Evolutionary conservation across 1,284 basidiomycete genomes (phyloP).

Genomic region (Sutorius eximius): DNA sequence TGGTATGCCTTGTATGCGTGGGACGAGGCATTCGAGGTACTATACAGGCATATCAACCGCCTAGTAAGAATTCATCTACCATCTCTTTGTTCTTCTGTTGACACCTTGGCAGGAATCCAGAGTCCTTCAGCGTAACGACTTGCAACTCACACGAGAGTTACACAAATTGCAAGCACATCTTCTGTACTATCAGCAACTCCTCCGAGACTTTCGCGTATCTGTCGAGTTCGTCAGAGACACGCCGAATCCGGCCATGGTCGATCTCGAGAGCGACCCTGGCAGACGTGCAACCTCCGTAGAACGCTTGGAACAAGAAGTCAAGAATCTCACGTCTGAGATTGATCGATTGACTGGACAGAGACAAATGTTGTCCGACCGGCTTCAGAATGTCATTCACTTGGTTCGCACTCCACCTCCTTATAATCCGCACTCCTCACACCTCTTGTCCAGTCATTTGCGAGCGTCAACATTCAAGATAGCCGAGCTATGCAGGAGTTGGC

Average conservation of each 20-base stretch:
- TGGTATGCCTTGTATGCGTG: slow-evolving; percentile 61
- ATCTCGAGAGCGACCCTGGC: slow-evolving; percentile 9
- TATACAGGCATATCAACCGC: slow-evolving; percentile 47
- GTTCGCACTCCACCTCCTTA: slow-evolving; percentile 7
- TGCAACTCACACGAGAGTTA: slow-evolving; percentile 45
- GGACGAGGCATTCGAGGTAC: slow-evolving; percentile 53
- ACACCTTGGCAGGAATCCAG: slow-evolving; percentile 40
- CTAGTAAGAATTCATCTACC: slow-evolving; percentile 36
- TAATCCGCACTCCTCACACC: background rate
- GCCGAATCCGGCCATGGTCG: slow-evolving; percentile 43
- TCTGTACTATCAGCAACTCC: slow-evolving; percentile 50
- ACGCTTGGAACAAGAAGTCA: slow-evolving; percentile 45
- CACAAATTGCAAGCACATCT: slow-evolving; percentile 56
- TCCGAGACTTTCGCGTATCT: slow-evolving; percentile 52
- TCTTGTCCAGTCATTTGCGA: slow-evolving; percentile 45
- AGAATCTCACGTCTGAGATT: slow-evolving; percentile 46
- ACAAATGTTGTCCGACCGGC: slow-evolving; percentile 44
- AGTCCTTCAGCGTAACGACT: slow-evolving; percentile 40
- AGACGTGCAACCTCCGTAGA: slow-evolving; percentile 19
- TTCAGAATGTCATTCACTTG: slow-evolving; percentile 55
- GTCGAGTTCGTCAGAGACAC: slow-evolving; percentile 48
- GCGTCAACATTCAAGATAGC: slow-evolving; percentile 50
- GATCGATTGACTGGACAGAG: slow-evolving; percentile 42
- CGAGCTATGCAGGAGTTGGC: slow-evolving; percentile 45
- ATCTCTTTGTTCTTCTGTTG: background rate